Evolutionary conservation across 2,329 filamentous ascomycete genomes (phyloP), one percentile per base, ranked within the genome.

Genomic region (Talaromyces funiculosus): DNA sequence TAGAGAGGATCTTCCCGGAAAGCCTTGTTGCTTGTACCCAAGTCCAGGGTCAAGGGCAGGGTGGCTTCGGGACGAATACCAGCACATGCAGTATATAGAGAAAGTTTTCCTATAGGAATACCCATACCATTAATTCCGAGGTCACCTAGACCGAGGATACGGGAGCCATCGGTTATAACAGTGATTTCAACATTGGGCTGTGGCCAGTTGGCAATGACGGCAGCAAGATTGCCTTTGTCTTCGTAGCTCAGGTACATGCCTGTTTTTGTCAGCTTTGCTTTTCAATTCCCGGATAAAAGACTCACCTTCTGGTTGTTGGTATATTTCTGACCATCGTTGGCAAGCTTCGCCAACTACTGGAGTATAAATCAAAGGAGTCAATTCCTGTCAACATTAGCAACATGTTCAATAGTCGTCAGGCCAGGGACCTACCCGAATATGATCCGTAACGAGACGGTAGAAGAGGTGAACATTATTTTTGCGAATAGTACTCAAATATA

Each of bases 101-200:
- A 87, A 64, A 97, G 84, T 81, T 99, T 99, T 72, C 94, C 94
- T 67, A 99, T 93, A 64, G 94, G 92, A 76, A 99, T 99, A 67
- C 94, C 94, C 81, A 97, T 96, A 71, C 94, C 94, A 76, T 97
- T 97, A 67, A 99, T 88, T 67, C 94, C 94, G 61, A 97, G 84
- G 77, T 99, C 94, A 68, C 94, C 94, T 38, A 99, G 86, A 71
- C 94, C 93, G 61, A 86, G 75, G 87, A 88, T 97, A 66, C 94
- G 89, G 53, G 92, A 97, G 63, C 94, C 94, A 74, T 99, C 94
- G 16, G 94, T 97, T 68, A 99, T 88, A 73, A 96, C 92, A 71
- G 92, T 96, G 72, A 99, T 99, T 76, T 97, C 91, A 33, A 96
- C 93, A 66, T 91, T 86, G 65, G 83, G 78, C 75, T 94, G 88